Evolutionary conservation across 257 asterid genomes (phyloP).

Genomic region (Przewalskia tangutica): DNA sequence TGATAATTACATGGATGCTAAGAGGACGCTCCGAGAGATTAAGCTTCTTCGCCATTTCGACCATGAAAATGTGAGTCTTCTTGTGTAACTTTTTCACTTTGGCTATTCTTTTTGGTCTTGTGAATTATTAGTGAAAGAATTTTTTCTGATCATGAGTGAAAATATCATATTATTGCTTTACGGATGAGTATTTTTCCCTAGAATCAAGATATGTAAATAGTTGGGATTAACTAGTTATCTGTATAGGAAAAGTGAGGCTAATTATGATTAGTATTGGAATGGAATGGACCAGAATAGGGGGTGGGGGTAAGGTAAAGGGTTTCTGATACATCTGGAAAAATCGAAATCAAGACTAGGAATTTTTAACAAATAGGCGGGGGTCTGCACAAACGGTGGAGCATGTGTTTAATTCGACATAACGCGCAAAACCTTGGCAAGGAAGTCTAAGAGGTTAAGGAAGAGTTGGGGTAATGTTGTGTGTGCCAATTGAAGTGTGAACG

Average conservation of each 20-base stretch:
- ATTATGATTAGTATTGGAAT: background rate
- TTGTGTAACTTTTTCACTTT: background rate
- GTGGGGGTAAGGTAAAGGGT: no score
- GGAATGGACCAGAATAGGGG: background rate
- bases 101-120: background rate
- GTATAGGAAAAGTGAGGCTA: background rate
- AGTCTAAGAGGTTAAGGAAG: no score
- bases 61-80: slow-evolving; percentile 70
- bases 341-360: no score
- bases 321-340: no score
- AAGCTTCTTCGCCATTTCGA: slow-evolving; percentile 94
- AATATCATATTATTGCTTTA: background rate
- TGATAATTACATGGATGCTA: slow-evolving; percentile 87
- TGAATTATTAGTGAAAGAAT: background rate
- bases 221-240: background rate
- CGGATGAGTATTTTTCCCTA: background rate
- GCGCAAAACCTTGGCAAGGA: no score
- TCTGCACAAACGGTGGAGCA: no score
- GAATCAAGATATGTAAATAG: background rate
- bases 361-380: no score
- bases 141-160: background rate
- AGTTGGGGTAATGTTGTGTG: no score
- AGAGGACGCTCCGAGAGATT: slow-evolving; percentile 89
- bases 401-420: no score
- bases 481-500: background rate